Conservation (phyloP, 257 asterid genomes). For the Leptodermis oblonga region DNA sequence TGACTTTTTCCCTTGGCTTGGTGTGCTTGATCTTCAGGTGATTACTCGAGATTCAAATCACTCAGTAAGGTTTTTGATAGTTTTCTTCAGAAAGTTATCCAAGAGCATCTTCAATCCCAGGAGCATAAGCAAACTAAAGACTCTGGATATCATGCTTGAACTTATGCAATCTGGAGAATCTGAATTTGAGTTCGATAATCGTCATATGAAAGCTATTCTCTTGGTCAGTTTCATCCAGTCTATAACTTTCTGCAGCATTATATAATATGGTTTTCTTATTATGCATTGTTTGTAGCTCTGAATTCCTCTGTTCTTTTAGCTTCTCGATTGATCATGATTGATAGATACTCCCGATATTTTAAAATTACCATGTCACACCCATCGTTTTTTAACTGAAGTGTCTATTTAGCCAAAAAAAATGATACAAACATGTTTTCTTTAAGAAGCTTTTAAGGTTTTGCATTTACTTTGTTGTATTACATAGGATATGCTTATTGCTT, state of each 20-base stretch:
- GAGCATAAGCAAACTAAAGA: constrained; percentile 7
- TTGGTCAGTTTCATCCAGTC: constrained; percentile 13
- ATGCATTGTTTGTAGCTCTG: background rate
- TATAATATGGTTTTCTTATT: too few species aligned
- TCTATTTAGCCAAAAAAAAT: too few species aligned
- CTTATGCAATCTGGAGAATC: constrained; percentile 27
- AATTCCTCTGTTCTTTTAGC: background rate
- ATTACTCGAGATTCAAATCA: constrained; percentile 14
- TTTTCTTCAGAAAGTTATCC: constrained; percentile 25
- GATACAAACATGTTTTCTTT: background rate
- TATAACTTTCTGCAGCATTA: background rate
- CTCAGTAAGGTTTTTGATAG: constrained; percentile 19
- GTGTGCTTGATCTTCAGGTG: constrained; percentile 23
- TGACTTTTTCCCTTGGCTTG: constrained; percentile 22
- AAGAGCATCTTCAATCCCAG: constrained; percentile 10
- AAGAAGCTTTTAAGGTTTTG: background rate
- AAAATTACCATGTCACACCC: too few species aligned
- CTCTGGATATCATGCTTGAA: constrained; percentile 25
- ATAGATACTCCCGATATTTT: too few species aligned
- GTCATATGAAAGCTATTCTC: constrained; percentile 25
- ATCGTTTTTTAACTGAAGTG: too few species aligned
- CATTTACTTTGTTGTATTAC: background rate
- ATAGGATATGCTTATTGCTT: constrained; percentile 27
- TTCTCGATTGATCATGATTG: background rate
- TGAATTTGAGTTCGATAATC: constrained; percentile 16